Evolutionary conservation across 2,329 filamentous ascomycete species (phyloP), one percentile per base, ranked within the genome.

Genomic region (Rhytidhysteron rufulum): DNA sequence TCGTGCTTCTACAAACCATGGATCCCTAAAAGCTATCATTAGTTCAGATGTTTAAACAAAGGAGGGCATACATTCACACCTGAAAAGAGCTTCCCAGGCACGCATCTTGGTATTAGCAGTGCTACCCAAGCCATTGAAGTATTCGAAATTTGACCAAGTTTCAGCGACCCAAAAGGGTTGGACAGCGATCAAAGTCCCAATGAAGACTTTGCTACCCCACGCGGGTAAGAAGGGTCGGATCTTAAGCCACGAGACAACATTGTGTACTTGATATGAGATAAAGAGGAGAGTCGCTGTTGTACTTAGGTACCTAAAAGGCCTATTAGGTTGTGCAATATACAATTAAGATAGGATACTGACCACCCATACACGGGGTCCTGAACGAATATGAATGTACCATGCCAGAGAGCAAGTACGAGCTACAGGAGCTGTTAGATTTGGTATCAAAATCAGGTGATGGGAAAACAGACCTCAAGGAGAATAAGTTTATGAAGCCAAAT

Each of bases 101-200:
- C 60, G 44, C 45, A 53, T 61, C 4, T 41, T 52, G 6, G 49
- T 43, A 25, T 63, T 63, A 13, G 45, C 56, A 7, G 51, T 43
- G 9, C 53, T 56, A 4, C 60, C 59, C 2, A 63, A 48, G 3
- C 46, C 44, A 32, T 63, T 63, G 49, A 63, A 63, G 48, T 63
- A 63, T 13, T 48, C 46, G 22, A 60, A 63, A 42, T 63, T 63
- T 5, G 57, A 61, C 60, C 59, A 63, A 24, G 59, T 53, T 41
- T 63, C 58, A 1, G 48, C 59, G 15, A 63, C 29, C 60, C 59
- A 63, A 44, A 63, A 63, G 0, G 60, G 60, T 33, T 63, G 60
- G 1, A 59, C 59, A 32, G 50, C 52, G 9, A 62, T 33, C 1
- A 63, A 50, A 2, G 57, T 53, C 21, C 55, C 39, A 38, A 63